Evolutionary conservation across 805 yeast species (phyloP).

Genomic region (Diddensiella caesifluorescens): DNA sequence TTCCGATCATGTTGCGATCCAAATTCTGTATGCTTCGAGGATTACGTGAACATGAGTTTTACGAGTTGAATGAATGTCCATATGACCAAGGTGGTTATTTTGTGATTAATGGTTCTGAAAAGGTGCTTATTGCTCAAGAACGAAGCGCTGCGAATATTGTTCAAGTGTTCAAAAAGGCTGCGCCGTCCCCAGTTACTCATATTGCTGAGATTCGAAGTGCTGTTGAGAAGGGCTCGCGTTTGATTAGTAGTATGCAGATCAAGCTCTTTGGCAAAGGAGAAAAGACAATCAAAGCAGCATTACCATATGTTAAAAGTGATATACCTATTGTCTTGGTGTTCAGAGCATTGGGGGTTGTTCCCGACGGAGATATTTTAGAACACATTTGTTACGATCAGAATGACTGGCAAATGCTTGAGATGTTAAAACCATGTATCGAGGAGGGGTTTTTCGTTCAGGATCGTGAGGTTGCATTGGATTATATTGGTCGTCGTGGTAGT

Average conservation of each 20-base stretch:
- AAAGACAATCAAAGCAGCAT: slow-evolving; percentile 85
- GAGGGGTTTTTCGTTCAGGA: slow-evolving; percentile 98
- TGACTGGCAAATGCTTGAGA: slow-evolving; percentile 99
- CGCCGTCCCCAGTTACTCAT: slow-evolving; percentile 93
- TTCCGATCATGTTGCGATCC: slow-evolving; percentile 96
- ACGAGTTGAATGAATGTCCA: slow-evolving; percentile 96
- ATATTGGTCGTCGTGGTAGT: slow-evolving; percentile 97
- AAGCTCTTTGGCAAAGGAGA: slow-evolving; percentile 82
- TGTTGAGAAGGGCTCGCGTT: slow-evolving; percentile 92
- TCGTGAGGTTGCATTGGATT: slow-evolving; percentile 95
- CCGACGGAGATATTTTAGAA: slow-evolving; percentile 98
- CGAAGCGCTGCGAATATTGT: slow-evolving; percentile 98
- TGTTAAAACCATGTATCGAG: slow-evolving; percentile 98
- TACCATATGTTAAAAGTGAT: slow-evolving; percentile 95
- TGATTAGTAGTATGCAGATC: slow-evolving; percentile 90
- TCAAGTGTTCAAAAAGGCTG: slow-evolving; percentile 96
- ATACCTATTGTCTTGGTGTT: slow-evolving; percentile 95
- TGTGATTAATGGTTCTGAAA: slow-evolving; percentile 96
- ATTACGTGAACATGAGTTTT: slow-evolving; percentile 85
- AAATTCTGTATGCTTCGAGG: slow-evolving; percentile 91
- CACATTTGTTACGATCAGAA: slow-evolving; percentile 96
- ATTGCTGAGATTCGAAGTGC: slow-evolving; percentile 97
- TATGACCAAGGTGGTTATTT: slow-evolving; percentile 99
- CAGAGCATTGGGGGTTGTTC: slow-evolving; percentile 96
- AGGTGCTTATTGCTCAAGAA: slow-evolving; percentile 97